Percentiles rank a stretch among this genome's conserved stretches.
Evolutionary conservation across 2,329 filamentous ascomycete genomes (phyloP).

Genomic region (Epichloe amarillans): DNA sequence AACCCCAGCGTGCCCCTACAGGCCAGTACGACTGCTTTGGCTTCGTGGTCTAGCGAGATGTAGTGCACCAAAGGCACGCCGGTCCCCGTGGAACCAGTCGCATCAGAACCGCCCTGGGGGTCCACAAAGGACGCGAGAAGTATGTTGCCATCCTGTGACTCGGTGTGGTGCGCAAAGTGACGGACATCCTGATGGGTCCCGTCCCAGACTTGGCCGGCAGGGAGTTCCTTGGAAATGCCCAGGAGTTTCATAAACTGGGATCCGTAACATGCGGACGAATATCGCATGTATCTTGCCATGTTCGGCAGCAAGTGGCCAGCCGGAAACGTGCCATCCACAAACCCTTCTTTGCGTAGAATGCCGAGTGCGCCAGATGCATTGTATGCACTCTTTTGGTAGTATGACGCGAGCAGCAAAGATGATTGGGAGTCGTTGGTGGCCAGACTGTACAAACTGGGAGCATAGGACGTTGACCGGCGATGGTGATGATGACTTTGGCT

Average conservation of each 20-base stretch:
- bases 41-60: constrained; percentile 57
- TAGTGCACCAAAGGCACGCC: constrained; percentile 62
- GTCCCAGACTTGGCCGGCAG: constrained; percentile 27
- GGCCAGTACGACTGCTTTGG: constrained; percentile 58
- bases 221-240: constrained; percentile 42
- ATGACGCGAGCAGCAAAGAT: constrained; percentile 37
- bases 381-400: constrained; percentile 34
- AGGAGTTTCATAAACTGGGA: constrained; percentile 49
- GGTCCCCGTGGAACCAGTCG: constrained; percentile 48
- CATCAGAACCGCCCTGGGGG: constrained; percentile 51
- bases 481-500: constrained; percentile 6
- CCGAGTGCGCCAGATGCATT: constrained; percentile 33
- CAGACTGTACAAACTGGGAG: constrained; percentile 47
- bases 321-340: constrained; percentile 46
- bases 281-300: constrained; percentile 51
- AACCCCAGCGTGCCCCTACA: constrained; percentile 61
- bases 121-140: constrained; percentile 60
- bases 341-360: constrained; percentile 36
- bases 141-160: constrained; percentile 42
- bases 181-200: constrained; percentile 46
- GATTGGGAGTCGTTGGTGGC: constrained; percentile 41
- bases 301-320: constrained; percentile 45
- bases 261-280: constrained; percentile 53
- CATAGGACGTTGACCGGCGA: constrained; percentile 18
- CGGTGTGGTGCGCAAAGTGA: constrained; percentile 50